Evolutionary conservation across 202 grass and related monocot genomes (phyloP).

Genomic region (Alloteropsis angusta): DNA sequence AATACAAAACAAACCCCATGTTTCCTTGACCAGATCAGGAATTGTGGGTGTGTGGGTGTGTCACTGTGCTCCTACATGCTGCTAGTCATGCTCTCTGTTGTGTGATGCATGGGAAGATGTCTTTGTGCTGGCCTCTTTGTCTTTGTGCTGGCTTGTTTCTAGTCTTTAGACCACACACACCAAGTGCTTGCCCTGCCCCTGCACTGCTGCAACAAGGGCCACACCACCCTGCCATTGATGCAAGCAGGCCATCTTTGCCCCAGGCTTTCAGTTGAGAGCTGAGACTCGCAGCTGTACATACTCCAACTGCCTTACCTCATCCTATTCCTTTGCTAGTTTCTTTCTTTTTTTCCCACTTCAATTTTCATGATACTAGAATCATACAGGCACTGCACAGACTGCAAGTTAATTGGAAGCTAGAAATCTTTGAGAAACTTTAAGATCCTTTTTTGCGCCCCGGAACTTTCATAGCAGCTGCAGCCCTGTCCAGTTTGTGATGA

Average conservation of each 20-base stretch:
- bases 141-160: conserved; percentile 37
- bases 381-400: background rate
- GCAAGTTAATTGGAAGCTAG: background rate
- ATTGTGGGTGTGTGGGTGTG: background rate
- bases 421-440: background rate
- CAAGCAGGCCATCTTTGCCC: conserved; percentile 32
- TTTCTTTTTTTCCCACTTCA: background rate
- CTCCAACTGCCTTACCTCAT: conserved; percentile 26
- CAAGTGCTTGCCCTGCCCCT: background rate
- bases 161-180: conserved; percentile 25
- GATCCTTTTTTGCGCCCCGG: background rate
- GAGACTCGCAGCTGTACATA: conserved; percentile 44
- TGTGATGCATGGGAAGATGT: conserved; percentile 38
- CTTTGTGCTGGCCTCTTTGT: conserved; percentile 42
- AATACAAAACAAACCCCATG: conserved; percentile 30
- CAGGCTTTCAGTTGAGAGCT: conserved; percentile 38
- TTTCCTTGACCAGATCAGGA: conserved; percentile 58
- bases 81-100: background rate
- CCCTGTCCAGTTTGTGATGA: background rate
- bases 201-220: conserved; percentile 26
- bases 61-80: background rate
- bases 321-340: background rate
- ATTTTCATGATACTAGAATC: background rate
- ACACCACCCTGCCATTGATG: conserved; percentile 36
- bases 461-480: background rate